Percentiles rank a stretch among this genome's conserved stretches.
phyloP scores from a whole-genome alignment of 176 grass and related monocot species.

The Leersia perrieri region DNA sequence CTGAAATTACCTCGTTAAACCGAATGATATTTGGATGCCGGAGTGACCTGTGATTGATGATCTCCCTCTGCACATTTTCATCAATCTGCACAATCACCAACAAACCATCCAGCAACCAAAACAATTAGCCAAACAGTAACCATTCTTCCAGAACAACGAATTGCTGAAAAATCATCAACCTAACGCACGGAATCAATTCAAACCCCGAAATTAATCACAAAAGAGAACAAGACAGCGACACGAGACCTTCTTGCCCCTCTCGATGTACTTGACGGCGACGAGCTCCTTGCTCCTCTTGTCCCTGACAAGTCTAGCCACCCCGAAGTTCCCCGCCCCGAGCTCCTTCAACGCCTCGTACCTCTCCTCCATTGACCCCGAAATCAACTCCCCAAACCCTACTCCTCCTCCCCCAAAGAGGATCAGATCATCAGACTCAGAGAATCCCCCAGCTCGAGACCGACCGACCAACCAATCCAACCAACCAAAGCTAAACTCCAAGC shows the following conservation, averaged over 20 bases:
- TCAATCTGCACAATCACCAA: conserved; percentile 66
- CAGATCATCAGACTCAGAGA: too few species aligned
- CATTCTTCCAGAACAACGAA: not conserved
- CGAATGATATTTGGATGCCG: conserved; percentile 87
- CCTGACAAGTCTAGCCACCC: conserved; percentile 82
- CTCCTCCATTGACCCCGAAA: conserved; percentile 58
- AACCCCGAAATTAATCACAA: conserved; percentile 1
- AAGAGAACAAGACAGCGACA: not conserved
- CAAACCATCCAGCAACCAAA: conserved; percentile 12
- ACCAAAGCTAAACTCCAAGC: not conserved
- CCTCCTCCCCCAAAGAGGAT: not conserved
- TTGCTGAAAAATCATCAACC: not conserved
- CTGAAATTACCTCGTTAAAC: conserved; percentile 76
- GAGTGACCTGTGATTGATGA: conserved; percentile 87
- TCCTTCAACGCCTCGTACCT: conserved; percentile 90
- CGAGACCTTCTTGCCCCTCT: conserved; percentile 86
- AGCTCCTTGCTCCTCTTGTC: conserved; percentile 80
- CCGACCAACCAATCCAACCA: conserved; percentile 6
- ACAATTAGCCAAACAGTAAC: not conserved
- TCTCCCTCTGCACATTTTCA: conserved; percentile 96
- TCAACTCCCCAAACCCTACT: not conserved
- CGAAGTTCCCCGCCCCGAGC: conserved; percentile 84
- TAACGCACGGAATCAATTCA: not conserved
- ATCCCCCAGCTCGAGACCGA: not conserved
- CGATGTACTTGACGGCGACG: conserved; percentile 96